These are phyloP conservation scores for Fusarium sp. DNA, from an alignment of 2,329 filamentous ascomycete genomes.

Conservation along the genomic window DNA sequence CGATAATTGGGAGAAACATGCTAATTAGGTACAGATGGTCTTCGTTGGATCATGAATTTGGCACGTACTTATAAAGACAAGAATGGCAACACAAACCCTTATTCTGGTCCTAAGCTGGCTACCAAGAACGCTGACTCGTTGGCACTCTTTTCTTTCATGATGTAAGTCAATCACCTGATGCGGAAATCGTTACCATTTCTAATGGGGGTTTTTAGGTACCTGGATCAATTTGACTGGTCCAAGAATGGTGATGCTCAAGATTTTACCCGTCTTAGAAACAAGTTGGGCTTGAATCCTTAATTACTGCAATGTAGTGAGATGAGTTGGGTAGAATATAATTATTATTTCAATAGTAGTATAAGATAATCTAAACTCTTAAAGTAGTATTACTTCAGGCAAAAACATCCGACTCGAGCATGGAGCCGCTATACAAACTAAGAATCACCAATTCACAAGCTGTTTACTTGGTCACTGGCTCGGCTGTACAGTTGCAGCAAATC, in stretches of 20 bases:
- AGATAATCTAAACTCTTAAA: accelerated
- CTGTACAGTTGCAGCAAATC: too few relatives aligned
- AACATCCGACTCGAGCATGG: too few relatives aligned
- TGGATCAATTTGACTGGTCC: not conserved
- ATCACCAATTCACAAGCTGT: too few relatives aligned
- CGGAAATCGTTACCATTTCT: accelerated
- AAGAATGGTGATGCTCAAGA: not conserved
- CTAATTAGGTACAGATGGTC: not conserved
- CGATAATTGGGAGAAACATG: accelerated
- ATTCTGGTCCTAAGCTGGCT: not conserved
- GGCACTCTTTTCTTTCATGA: constrained; percentile 5
- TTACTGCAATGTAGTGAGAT: accelerated
- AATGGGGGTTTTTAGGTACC: not conserved
- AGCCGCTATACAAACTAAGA: too few relatives aligned
- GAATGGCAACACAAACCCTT: not conserved
- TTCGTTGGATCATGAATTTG: not conserved
- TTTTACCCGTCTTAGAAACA: not conserved
- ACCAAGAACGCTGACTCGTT: constrained; percentile 7
- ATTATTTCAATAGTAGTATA: not conserved
- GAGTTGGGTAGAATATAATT: not conserved
- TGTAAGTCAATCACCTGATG: not conserved
- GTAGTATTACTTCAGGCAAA: too few relatives aligned
- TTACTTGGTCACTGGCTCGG: too few relatives aligned
- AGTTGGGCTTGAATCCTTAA: not conserved
- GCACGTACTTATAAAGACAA: not conserved